Evolutionary conservation across 805 yeast species (phyloP).

Genomic region (Clavispora vitiphila): DNA sequence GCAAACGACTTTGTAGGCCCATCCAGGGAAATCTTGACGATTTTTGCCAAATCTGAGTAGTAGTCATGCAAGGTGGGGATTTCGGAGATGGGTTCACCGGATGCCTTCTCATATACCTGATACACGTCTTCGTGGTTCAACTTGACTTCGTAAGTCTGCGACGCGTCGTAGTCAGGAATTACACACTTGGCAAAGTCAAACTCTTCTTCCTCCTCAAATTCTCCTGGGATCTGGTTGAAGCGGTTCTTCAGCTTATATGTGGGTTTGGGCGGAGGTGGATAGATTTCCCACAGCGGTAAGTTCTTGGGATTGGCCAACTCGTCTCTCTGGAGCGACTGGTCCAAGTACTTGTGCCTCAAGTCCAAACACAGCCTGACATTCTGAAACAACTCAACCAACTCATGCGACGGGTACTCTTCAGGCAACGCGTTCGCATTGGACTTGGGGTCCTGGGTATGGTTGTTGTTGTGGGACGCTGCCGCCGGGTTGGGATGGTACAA

Average conservation of each 20-base stretch:
- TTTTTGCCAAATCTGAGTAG: constrained; percentile 73
- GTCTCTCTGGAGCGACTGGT: constrained; percentile 58
- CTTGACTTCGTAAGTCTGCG: constrained; percentile 35
- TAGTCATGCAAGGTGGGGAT: constrained; percentile 84
- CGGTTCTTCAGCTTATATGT: constrained; percentile 59
- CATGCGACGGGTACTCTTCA: constrained; percentile 61
- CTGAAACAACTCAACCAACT: constrained; percentile 56
- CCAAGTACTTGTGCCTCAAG: constrained; percentile 71
- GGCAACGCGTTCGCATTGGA: constrained; percentile 23
- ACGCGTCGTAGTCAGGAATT: constrained; percentile 44
- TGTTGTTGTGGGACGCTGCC: constrained; percentile 15
- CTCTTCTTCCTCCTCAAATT: constrained; percentile 37
- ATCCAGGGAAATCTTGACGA: constrained; percentile 75
- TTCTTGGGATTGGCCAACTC: constrained; percentile 85
- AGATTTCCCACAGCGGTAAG: constrained; percentile 62
- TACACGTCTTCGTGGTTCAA: constrained; percentile 64
- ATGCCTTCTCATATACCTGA: constrained; percentile 46
- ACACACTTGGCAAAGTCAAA: constrained; percentile 55
- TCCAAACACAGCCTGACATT: constrained; percentile 64
- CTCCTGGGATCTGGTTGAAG: constrained; percentile 41
- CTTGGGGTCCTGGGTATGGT: constrained; percentile 11
- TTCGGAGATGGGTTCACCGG: constrained; percentile 39
- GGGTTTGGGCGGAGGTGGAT: constrained; percentile 93
- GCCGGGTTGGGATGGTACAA: constrained; percentile 17
- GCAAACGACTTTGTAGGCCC: constrained; percentile 98